Conservation (phyloP, 805 yeast genomes). For the Sungouiozyma ichnusensis region DNA sequence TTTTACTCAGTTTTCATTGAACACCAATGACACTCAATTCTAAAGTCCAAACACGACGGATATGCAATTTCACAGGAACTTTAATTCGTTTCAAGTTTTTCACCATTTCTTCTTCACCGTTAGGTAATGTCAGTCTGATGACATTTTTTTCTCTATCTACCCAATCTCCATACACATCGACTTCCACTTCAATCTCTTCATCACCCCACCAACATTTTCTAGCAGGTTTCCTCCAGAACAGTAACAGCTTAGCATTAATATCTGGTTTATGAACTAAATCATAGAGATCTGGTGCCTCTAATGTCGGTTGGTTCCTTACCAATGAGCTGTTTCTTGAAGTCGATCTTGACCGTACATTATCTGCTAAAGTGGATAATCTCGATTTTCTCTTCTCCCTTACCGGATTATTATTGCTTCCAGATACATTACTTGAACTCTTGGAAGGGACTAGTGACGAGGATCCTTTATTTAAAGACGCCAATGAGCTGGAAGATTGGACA, state of each 20-base stretch:
- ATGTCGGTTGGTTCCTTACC: constrained; percentile 27
- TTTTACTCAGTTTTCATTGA: constrained; percentile 29
- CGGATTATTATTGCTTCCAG: constrained; percentile 16
- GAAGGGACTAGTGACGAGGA: background rate
- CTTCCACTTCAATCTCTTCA: constrained; percentile 38
- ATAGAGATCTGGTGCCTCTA: constrained; percentile 19
- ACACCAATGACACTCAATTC: constrained; percentile 87
- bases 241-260: constrained; percentile 51
- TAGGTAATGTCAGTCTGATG: constrained; percentile 11
- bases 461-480: background rate
- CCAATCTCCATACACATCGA: constrained; percentile 25
- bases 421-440: background rate
- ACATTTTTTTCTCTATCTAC: constrained; percentile 6
- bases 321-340: constrained; percentile 38
- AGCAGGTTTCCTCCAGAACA: constrained; percentile 97
- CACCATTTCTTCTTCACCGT: constrained; percentile 5
- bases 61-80: constrained; percentile 59
- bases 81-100: constrained; percentile 13
- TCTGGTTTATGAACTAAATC: constrained; percentile 28
- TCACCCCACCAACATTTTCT: constrained; percentile 98
- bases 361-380: constrained; percentile 52
- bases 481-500: background rate
- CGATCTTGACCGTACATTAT: constrained; percentile 48
- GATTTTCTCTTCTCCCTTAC: constrained; percentile 34
- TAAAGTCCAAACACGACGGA: constrained; percentile 93